Evolutionary conservation across 2,329 filamentous ascomycete genomes (phyloP).

Genomic region (Colletotrichum sp.): DNA sequence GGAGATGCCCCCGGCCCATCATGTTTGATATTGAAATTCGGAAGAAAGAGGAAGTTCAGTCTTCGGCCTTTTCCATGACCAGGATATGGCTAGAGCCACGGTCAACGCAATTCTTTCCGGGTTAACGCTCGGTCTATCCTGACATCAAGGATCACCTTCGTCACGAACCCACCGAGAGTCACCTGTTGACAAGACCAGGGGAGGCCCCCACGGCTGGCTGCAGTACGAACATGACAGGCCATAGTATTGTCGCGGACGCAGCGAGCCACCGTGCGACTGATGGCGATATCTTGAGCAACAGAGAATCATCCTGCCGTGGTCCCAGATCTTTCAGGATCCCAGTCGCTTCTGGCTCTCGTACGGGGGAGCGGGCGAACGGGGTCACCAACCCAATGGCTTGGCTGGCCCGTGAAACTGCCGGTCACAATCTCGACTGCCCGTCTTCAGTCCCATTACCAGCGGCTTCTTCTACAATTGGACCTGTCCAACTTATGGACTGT

Average conservation of each 20-base stretch:
- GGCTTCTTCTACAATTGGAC: background rate
- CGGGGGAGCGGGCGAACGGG: background rate
- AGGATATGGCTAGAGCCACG: background rate
- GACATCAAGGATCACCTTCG: background rate
- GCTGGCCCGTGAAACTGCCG: background rate
- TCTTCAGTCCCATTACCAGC: background rate
- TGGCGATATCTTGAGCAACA: slow-evolving; percentile 21
- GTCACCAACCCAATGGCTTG: background rate
- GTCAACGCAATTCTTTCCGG: background rate
- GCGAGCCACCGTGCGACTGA: slow-evolving; percentile 8
- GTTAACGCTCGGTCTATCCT: background rate
- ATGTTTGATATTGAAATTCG: background rate
- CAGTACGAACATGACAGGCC: background rate
- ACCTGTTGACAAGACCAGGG: background rate
- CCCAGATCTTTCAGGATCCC: slow-evolving; percentile 21
- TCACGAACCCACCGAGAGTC: background rate
- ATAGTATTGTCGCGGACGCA: background rate
- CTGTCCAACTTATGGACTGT: background rate
- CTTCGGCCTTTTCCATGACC: background rate
- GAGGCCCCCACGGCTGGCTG: background rate
- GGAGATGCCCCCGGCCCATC: background rate
- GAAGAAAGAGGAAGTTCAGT: background rate
- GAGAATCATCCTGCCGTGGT: slow-evolving; percentile 3
- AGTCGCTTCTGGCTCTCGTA: background rate
- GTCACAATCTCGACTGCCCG: slow-evolving; percentile 2